Evolutionary conservation across 176 grass and related monocot genomes (phyloP), one percentile per base, ranked within the genome.

Genomic region (Triticum dicoccoides): DNA sequence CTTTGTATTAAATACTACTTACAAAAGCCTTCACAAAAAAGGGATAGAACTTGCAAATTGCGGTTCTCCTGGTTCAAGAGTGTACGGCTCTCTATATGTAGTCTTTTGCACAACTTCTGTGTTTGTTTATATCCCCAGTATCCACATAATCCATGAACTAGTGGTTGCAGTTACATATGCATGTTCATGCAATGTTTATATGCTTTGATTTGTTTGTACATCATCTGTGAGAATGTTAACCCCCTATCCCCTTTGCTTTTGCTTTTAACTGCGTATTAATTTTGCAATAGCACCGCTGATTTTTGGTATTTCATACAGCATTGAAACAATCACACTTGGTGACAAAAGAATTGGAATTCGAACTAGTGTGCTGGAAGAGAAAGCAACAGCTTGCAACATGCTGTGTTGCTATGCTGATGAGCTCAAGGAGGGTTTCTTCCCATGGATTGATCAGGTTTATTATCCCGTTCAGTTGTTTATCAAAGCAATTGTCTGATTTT

Each of bases 301-400:
- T 74, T 82, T 45, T 51, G 82, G 13, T 61, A 29, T 65, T 87
- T 61, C 72, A 39, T 86, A 32, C 82, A 99, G 97, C 82, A 92
- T 99, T 42, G 97, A 97, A 86, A 99, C 94, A 62, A 99, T 99
- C 64, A 94, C 97, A 33, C 89, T 99, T 3, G 97, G 97, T 54
- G 97, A 99, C 54, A 99, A 99, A 80, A 94, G 97, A 83, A 99
- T 99, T 72, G 97, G 97, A 32, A 99, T 99, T 39, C 82, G 90
- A 54, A 99, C 97, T 51, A 99, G 97, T 63, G 97, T 99, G 18
- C 87, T 99, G 84, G 97, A 99, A 88, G 97, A 99, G 85, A 99
- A 99, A 91, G 97, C 97, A 71, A 99, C 97, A 34, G 97, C 97
- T 69, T 99, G 97, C 84, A 99, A 99, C 80, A 99, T 99, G 97